Base-by-base conservation (phyloP, 768 basidiomycete genomes). In the Termitomyces sp. region DNA sequence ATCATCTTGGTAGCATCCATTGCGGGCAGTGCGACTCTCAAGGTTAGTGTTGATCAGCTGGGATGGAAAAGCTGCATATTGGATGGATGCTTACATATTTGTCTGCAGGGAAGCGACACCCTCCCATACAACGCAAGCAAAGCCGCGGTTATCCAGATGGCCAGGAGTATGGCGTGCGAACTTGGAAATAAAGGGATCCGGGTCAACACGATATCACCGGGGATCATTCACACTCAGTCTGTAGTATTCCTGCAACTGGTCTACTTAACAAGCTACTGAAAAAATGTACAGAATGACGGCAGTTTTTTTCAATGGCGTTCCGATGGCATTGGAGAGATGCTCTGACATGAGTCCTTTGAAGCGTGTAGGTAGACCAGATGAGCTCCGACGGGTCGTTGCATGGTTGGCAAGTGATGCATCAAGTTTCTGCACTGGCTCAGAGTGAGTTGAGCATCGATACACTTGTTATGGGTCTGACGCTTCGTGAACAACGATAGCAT, bases 121-220 rank as follows among this genome's bases (percentile, higher is more conserved):
- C 77, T 83, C 44, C 79, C 84, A 12, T 91, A 91, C 70, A 88
- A 89, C 68, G 76, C 80, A 45, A 86, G 84, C 70, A 90, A 91
- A 69, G 79, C 84, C 1, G 88, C 82, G 7, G 86, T 91, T 16
- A 68, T 89, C 38, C 89, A 90, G 68, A 88, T 89, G 85, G 82
- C 74, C 2, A 79, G 89, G 48, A 88, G 83, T 66, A 84, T 89
- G 85, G 89, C 88, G 4, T 35, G 33, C 22, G 33, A 35, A 47
- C 16, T 35, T 4, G 46, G 46, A 47, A 47, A 18, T 5, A 33
- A 82, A 64, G 69, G 74, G 2, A 89, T 91, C 52, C 77, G 89
- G 1, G 85, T 89, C 52, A 90, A 91, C 66, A 76, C 83, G 15
- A 73, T 91, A 44, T 89, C 86, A n/a, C 86, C 88, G 0, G 49